Evolutionary conservation across 768 basidiomycete species (phyloP), one percentile per base, ranked within the genome.

Genomic region (Kwoniella dendrophila): DNA sequence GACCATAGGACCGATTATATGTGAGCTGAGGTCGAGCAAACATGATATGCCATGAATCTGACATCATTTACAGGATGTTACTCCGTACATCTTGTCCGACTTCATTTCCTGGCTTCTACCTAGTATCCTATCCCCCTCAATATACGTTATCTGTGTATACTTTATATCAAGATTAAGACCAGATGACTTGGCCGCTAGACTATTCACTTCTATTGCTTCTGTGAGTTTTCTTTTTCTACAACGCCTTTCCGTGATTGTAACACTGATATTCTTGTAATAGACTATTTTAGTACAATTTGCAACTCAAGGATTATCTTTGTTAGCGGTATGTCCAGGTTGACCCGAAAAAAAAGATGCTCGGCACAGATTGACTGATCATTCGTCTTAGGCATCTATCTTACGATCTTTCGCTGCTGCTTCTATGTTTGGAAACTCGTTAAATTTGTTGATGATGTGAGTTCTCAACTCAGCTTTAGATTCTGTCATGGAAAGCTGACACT

Each of bases 71-170:
- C 70, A 80, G 71, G 64, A 71, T 20, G 78, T 80, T 0, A 67
- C 76, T 1, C 80, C 83, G 0, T 83, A 80, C 66, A 68, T 83
- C 44, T 26, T 81, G 8, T 75, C 80, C 1, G 78, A 81, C 45
- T 77, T 81, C 50, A 20, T 81, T 34, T 75, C 82, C 10, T 80
- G 78, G 56, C 64, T 82, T 0, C 64, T 82, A 0, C 78, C 81
- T 10, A 81, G 81, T 49, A 66, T 81, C n/a, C n/a, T 82, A 11
- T 70, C 66, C 2, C 73, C 76, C 1, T 62, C 69, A 0, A 54
- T 80, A 30, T 80, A 76, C 53, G 65, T 73, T 6, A 56, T 79
- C 47, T 67, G 78, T 44, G 61, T 79, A 20, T 80, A 79, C 53
- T 75, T 78, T 50, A 80, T 81, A 67, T 66, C 69, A 51, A 53